Conservation (phyloP, 805 yeast genomes). For the Maudiozyma bulderi region DNA sequence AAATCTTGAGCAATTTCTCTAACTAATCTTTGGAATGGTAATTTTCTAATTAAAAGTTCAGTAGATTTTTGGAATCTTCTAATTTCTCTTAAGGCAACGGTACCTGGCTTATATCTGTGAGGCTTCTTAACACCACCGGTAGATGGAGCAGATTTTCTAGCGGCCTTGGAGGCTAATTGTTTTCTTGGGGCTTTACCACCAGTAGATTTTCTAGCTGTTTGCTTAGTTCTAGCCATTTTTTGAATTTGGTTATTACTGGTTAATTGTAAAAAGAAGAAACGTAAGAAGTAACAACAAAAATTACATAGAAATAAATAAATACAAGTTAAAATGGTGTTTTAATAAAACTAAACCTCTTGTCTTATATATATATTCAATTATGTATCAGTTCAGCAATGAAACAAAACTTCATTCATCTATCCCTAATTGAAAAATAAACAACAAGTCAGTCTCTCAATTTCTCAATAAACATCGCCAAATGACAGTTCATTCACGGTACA, state of each 20-base stretch:
- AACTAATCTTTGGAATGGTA: constrained; percentile 94
- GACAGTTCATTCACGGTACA: too few species aligned
- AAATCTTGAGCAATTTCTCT: constrained; percentile 92
- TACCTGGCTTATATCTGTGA: constrained; percentile 95
- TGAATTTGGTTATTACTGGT: neutral
- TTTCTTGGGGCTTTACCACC: constrained; percentile 96
- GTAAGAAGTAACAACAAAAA: neutral
- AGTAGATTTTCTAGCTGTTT: constrained; percentile 88
- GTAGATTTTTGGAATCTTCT: constrained; percentile 96
- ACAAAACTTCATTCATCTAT: too few species aligned
- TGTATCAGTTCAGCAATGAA: too few species aligned
- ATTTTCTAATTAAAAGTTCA: constrained; percentile 85
- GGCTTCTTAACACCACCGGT: constrained; percentile 91
- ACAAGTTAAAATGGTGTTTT: neutral
- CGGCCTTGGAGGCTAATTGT: constrained; percentile 85
- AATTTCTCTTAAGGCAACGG: constrained; percentile 91
- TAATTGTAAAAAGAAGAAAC: neutral
- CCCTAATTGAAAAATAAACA: too few species aligned
- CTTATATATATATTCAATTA: neutral
- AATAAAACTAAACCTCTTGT: too few species aligned
- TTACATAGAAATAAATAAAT: neutral
- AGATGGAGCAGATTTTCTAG: constrained; percentile 87
- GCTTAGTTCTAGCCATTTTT: constrained; percentile 83
- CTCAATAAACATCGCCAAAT: too few species aligned
- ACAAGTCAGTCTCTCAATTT: too few species aligned